Base-by-base conservation (phyloP, 305 asterid genomes). In the Withania somnifera region DNA sequence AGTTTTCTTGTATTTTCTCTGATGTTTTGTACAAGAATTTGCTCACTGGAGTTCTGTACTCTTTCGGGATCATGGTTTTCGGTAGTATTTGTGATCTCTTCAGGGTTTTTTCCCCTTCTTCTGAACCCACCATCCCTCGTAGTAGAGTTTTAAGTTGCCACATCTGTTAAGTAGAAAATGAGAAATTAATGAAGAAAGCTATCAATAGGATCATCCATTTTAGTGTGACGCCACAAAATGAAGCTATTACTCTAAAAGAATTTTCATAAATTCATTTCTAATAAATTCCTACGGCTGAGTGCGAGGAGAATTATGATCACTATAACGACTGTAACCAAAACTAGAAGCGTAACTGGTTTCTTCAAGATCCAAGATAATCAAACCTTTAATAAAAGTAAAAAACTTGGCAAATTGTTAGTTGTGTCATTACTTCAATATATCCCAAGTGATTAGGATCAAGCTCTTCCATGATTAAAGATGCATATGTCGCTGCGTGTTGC, bases 381-480 rank as follows among this genome's bases (percentile, higher is more conserved):
- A 63, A 63, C 7, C 24, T 15, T 63, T 14, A 30, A 63, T 63
- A 63, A 30, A 42, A 63, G 24, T 14, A 73, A 45, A 57, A 77
- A 22, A 66, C 26, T n/a, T n/a, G 78, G 2, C 64, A 76, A n/a
- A 14, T 26, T 61, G 11, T 57, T n/a, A 15, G 22, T 20, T 8
- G 11, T n/a, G 40, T 34, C 13, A 14, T 52, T 22, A 94, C 99
- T 97, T 96, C 99, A 58, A 96, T 89, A 63, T 89, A 94, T 51
- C 99, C 99, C 20, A 81, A 73, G 10, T 94, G 93, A 81, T 96
- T 95, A 24, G 99, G 98, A 57, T 96, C 99, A 0, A 96, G 91
- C 87, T 93, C 97, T 88, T 94, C 99, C 99, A 93, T 96, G 90
- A 96, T 96, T 56, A 92, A 79, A 50, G 97, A 83, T 80, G 99